phyloP scores from a whole-genome alignment of 441 rosid species.

The Adansonia grandidieri region DNA sequence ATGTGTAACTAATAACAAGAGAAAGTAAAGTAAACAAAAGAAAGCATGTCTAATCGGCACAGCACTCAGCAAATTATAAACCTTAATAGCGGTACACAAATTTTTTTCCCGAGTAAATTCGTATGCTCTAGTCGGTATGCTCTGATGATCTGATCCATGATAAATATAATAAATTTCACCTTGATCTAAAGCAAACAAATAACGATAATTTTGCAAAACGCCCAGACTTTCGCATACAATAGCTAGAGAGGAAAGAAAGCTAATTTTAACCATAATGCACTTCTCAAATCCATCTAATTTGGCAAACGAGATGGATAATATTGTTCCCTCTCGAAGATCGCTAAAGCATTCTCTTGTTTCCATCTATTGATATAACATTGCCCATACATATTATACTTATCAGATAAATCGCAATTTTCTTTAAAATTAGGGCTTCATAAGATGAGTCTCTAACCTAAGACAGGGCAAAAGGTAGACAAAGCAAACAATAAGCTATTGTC shows the following conservation, averaged over 20 bases:
- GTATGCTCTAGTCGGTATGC: background rate
- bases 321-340: background rate
- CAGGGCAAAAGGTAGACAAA: background rate
- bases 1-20: constrained; percentile 54
- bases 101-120: background rate
- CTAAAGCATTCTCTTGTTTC: constrained; percentile 2
- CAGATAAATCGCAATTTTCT: background rate
- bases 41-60: background rate
- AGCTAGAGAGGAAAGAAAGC: background rate
- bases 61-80: constrained; percentile 15
- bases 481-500: background rate
- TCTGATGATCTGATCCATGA: background rate
- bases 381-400: background rate
- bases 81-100: background rate
- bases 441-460: background rate
- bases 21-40: background rate
- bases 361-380: background rate
- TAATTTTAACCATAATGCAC: background rate
- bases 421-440: background rate
- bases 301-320: background rate
- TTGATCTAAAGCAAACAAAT: background rate
- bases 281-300: constrained; percentile 4
- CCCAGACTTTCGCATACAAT: too few species aligned
- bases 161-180: background rate
- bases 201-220: background rate